These are phyloP conservation scores for Obba rivulosa DNA, from an alignment of 768 basidiomycete genomes.

Conservation along the genomic window DNA sequence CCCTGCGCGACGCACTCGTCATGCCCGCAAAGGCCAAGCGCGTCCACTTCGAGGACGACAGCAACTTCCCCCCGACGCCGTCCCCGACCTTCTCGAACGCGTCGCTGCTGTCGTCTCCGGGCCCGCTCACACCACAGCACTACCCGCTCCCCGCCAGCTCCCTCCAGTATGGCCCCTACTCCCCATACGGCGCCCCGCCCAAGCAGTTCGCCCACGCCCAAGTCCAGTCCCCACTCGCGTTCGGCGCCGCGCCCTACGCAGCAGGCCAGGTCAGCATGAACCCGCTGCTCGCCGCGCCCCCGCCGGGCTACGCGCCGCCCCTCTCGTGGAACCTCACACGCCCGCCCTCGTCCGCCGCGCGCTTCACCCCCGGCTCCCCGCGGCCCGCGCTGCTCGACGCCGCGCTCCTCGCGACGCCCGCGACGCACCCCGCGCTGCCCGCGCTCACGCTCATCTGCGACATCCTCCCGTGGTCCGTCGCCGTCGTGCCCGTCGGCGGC, in stretches of 20 bases:
- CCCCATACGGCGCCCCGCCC: not conserved
- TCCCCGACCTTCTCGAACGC: conserved; percentile 16
- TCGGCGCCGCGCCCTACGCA: conserved; percentile 4
- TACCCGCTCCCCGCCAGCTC: conserved; percentile 2
- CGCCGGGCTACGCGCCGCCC: conserved; percentile 1
- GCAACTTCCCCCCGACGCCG: conserved; percentile 12
- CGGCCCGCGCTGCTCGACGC: not conserved
- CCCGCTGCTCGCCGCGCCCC: conserved; percentile 17
- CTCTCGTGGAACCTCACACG: conserved; percentile 13
- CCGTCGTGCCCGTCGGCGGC: conserved; percentile 21
- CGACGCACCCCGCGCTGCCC: conserved; percentile 22
- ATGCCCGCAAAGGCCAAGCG: conserved; percentile 18
- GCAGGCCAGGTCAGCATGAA: conserved; percentile 7
- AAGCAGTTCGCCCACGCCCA: conserved; percentile 2
- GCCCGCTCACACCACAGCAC: conserved; percentile 15
- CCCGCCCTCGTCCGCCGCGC: conserved; percentile 3
- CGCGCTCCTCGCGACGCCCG: conserved; percentile 22
- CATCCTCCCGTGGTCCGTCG: conserved; percentile 29
- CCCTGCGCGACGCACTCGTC: conserved; percentile 2
- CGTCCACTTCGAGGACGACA: conserved; percentile 17
- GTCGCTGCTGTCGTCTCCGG: conserved; percentile 16
- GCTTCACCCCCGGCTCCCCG: not conserved
- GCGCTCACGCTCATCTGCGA: conserved; percentile 26
- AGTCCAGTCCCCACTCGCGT: conserved; percentile 4
- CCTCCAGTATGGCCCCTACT: conserved; percentile 1